A percentile compares a stretch with the other conserved stretches of the same genome.
Conservation (phyloP, 306 rosid species). For the Styphnolobium japonicum region DNA sequence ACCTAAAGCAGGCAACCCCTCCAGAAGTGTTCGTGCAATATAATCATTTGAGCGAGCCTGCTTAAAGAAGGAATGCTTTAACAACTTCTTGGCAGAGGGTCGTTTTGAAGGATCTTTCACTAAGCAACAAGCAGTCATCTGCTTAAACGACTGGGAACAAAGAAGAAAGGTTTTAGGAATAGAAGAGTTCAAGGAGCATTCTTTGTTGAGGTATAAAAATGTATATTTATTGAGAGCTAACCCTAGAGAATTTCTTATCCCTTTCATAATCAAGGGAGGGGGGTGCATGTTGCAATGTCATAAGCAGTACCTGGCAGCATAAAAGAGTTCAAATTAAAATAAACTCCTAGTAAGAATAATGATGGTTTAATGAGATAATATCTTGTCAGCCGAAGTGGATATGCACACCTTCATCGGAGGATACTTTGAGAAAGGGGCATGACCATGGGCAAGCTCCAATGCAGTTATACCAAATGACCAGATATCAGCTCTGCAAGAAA, state of each 20-base stretch:
- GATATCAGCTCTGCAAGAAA: slow-evolving; percentile 75
- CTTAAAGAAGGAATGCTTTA: slow-evolving; percentile 82
- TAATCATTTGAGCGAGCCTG: slow-evolving; percentile 89
- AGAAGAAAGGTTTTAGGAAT: slow-evolving; percentile 14
- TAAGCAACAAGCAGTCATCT: slow-evolving; percentile 91
- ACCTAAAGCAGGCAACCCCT: slow-evolving; percentile 87
- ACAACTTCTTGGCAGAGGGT: slow-evolving; percentile 75
- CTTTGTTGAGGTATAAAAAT: neutral
- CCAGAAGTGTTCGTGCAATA: slow-evolving; percentile 62
- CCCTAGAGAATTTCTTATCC: slow-evolving; percentile 77
- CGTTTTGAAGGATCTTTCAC: slow-evolving; percentile 92
- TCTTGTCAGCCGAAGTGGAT: neutral
- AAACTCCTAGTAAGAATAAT: neutral
- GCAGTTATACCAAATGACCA: slow-evolving; percentile 99
- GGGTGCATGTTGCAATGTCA: slow-evolving; percentile 94
- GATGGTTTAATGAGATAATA: slow-evolving; percentile 20
- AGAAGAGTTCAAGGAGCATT: neutral
- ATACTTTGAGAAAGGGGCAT: slow-evolving; percentile 92
- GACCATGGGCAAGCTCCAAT: slow-evolving; percentile 95
- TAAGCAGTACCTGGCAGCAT: slow-evolving; percentile 68
- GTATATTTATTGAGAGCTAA: slow-evolving; percentile 19
- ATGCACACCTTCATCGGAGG: slow-evolving; percentile 92
- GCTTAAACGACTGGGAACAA: slow-evolving; percentile 73
- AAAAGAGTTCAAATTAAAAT: slow-evolving; percentile 14
- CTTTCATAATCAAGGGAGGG: slow-evolving; percentile 90